A percentile compares a stretch with the other conserved stretches of the same genome.
Evolutionary conservation across 805 yeast species (phyloP).

Genomic region (Starmerella apis): DNA sequence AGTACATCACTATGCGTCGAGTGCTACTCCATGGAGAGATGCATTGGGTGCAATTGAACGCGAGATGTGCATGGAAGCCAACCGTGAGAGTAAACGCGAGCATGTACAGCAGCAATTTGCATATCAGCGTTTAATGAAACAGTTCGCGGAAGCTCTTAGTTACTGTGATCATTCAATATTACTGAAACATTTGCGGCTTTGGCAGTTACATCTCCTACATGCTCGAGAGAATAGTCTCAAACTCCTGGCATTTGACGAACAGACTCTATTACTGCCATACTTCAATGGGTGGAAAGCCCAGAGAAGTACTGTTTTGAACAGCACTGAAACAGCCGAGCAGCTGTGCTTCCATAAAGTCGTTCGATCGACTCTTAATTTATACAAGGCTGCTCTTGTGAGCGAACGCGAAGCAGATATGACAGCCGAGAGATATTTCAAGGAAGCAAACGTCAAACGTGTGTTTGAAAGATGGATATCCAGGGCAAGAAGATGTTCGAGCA

Average conservation of each 20-base stretch:
- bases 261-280: neutral
- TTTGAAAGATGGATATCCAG: neutral
- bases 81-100: neutral
- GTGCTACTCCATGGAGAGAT: slow-evolving; percentile 3
- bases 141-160: neutral
- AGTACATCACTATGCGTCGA: neutral
- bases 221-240: neutral
- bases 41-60: neutral
- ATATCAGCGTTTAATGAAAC: neutral
- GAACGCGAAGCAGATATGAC: neutral
- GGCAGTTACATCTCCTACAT: neutral
- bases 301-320: neutral
- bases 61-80: neutral
- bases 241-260: neutral
- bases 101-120: neutral
- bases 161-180: neutral
- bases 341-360: neutral
- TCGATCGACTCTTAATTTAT: neutral
- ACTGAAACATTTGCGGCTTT: neutral
- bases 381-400: neutral
- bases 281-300: neutral
- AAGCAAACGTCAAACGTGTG: neutral
- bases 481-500: neutral
- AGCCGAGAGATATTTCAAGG: neutral
- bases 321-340: neutral